phyloP scores from a whole-genome alignment of 257 asterid species.

The Solanum virginianum region DNA sequence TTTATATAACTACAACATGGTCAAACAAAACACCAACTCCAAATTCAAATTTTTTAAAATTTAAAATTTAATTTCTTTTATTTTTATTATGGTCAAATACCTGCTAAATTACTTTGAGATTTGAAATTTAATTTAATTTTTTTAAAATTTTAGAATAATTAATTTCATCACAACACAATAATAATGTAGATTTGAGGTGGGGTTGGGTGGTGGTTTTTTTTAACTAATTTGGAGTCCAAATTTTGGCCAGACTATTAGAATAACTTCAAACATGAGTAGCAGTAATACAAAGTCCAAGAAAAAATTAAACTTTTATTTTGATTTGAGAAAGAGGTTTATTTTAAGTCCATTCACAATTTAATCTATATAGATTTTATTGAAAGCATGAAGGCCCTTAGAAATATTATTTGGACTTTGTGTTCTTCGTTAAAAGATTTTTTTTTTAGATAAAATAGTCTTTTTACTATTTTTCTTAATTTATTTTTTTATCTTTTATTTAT shows the following conservation, averaged over 20 bases:
- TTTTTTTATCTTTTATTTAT: too few relatives aligned
- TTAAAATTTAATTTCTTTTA: too few relatives aligned
- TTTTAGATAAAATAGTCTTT: too few relatives aligned
- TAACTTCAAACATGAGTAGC: neutral
- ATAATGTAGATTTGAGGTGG: neutral
- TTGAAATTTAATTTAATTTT: neutral
- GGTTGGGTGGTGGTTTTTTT: too few relatives aligned
- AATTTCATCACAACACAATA: neutral
- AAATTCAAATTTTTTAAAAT: too few relatives aligned
- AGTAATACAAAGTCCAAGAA: neutral
- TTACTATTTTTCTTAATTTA: too few relatives aligned
- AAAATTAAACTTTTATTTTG: neutral
- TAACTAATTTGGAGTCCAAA: neutral
- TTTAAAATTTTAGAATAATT: neutral
- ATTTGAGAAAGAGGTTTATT: neutral
- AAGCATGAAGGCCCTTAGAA: too few relatives aligned
- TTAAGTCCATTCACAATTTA: neutral
- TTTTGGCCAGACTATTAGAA: neutral
- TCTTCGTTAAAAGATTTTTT: too few relatives aligned
- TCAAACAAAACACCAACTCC: neutral
- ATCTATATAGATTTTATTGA: neutral
- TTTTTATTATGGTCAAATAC: neutral
- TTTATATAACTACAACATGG: too few relatives aligned
- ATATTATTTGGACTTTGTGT: too few relatives aligned
- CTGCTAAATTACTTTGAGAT: neutral